Conservation (phyloP, 2,329 filamentous ascomycete species). For the Fusarium verrucosum region DNA sequence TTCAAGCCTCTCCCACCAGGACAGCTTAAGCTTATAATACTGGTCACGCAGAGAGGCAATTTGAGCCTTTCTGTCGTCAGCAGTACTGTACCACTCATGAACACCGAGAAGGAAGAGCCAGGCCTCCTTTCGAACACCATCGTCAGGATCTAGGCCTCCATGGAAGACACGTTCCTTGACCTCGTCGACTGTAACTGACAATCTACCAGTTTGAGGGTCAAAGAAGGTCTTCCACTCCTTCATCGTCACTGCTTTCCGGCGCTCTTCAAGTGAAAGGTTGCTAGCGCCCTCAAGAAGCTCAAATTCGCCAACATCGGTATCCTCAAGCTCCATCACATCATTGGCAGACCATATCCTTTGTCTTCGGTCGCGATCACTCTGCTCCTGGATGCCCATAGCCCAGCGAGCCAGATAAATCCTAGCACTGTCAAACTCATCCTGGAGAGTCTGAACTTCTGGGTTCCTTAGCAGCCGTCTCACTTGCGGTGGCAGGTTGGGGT, state of each 20-base stretch:
- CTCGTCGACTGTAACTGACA: slow-evolving; percentile 86
- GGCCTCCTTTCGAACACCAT: slow-evolving; percentile 93
- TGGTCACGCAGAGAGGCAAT: slow-evolving; percentile 89
- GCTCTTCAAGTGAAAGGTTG: slow-evolving; percentile 77
- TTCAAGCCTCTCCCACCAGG: slow-evolving; percentile 95
- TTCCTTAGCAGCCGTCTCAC: slow-evolving; percentile 85
- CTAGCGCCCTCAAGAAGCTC: slow-evolving; percentile 87
- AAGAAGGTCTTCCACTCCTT: slow-evolving; percentile 95
- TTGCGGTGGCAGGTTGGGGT: slow-evolving; percentile 89
- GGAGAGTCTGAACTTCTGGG: slow-evolving; percentile 91
- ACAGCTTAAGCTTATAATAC: slow-evolving; percentile 91
- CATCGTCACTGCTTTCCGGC: slow-evolving; percentile 78
- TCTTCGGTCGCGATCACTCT: slow-evolving; percentile 87
- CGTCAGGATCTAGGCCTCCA: slow-evolving; percentile 86
- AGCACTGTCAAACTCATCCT: slow-evolving; percentile 97
- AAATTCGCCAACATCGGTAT: slow-evolving; percentile 94
- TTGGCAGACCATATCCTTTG: slow-evolving; percentile 92
- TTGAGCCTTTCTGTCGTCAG: slow-evolving; percentile 83
- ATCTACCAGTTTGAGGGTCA: slow-evolving; percentile 74
- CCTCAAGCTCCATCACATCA: slow-evolving; percentile 92
- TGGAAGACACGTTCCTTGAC: slow-evolving; percentile 98
- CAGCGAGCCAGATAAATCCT: slow-evolving; percentile 93
- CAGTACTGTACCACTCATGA: slow-evolving; percentile 90
- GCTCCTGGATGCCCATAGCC: slow-evolving; percentile 99
- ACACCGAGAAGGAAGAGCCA: slow-evolving; percentile 95